A percentile compares a stretch with the other conserved stretches of the same genome.
phyloP scores from a whole-genome alignment of 2,329 filamentous ascomycete species.

The Aspergillus cejpii region DNA sequence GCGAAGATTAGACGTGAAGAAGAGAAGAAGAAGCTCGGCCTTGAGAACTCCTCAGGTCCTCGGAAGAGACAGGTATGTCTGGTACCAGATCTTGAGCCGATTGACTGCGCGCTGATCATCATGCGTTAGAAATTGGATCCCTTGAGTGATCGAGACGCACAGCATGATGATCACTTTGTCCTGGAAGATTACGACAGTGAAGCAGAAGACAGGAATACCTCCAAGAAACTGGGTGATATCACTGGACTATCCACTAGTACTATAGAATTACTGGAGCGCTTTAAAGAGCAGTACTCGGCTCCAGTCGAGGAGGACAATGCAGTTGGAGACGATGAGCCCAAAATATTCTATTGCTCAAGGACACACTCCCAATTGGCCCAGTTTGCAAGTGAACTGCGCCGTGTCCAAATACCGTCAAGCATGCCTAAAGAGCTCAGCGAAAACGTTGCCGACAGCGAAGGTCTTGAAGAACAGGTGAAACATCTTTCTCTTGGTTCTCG shows the following conservation, averaged over 20 bases:
- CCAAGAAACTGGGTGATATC: slow-evolving; percentile 27
- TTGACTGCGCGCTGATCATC: background rate
- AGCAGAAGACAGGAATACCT: slow-evolving; percentile 38
- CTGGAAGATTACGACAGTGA: slow-evolving; percentile 70
- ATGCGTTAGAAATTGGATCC: slow-evolving; percentile 26
- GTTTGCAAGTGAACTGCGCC: slow-evolving; percentile 73
- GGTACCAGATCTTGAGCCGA: background rate
- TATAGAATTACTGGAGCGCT: slow-evolving; percentile 62
- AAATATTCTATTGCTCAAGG: slow-evolving; percentile 87
- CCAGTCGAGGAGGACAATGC: slow-evolving; percentile 38
- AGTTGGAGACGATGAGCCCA: slow-evolving; percentile 56
- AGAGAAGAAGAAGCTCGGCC: slow-evolving; percentile 53
- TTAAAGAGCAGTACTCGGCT: slow-evolving; percentile 43
- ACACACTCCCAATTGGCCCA: slow-evolving; percentile 89
- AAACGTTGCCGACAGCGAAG: slow-evolving; percentile 17
- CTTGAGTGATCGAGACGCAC: slow-evolving; percentile 9
- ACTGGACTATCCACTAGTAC: slow-evolving; percentile 66
- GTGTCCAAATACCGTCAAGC: slow-evolving; percentile 69
- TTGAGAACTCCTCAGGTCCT: slow-evolving; percentile 43
- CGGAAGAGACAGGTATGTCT: slow-evolving; percentile 42
- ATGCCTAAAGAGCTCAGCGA: slow-evolving; percentile 45
- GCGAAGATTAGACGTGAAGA: slow-evolving; percentile 56
- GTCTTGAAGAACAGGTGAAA: slow-evolving; percentile 59
- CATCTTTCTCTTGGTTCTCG: slow-evolving; percentile 78
- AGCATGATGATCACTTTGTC: slow-evolving; percentile 63